Evolutionary conservation across 2,329 filamentous ascomycete species (phyloP).

Genomic region (Seiridium cupressi): DNA sequence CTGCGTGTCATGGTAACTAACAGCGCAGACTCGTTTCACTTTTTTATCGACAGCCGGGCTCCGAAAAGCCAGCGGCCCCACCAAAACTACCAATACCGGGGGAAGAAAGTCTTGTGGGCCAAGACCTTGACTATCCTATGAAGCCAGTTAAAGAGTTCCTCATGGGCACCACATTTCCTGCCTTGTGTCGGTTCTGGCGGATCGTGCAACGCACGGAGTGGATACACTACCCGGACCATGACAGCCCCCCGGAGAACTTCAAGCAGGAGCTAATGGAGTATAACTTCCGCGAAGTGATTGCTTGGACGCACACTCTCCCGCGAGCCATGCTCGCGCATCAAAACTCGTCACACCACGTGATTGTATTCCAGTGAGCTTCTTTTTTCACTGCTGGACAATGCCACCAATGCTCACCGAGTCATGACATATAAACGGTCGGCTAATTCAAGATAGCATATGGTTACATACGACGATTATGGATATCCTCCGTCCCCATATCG

Average conservation of each 20-base stretch:
- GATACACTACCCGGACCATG: not conserved
- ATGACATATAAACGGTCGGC: not conserved
- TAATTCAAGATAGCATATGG: conserved; percentile 32
- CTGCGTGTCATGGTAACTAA: not conserved
- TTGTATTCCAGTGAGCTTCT: conserved; percentile 32
- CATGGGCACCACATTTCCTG: conserved; percentile 26
- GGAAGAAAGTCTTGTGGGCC: not conserved
- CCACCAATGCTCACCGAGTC: not conserved
- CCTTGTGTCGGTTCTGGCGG: conserved; percentile 33
- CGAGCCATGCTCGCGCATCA: conserved; percentile 20
- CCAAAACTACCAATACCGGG: conserved; percentile 23
- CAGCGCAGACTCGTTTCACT: conserved; percentile 25
- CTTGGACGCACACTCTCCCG: conserved; percentile 33
- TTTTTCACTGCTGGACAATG: too few relatives aligned
- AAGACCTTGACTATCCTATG: not conserved
- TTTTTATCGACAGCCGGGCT: conserved; percentile 31
- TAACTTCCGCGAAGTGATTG: conserved; percentile 38
- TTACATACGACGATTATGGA: conserved; percentile 35
- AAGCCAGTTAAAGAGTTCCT: conserved; percentile 10
- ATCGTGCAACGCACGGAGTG: conserved; percentile 26
- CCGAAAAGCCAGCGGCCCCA: conserved; percentile 16
- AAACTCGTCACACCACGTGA: conserved; percentile 29
- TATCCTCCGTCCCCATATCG: conserved; percentile 30
- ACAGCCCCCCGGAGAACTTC: conserved; percentile 10
- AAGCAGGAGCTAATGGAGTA: conserved; percentile 29